Conservation (phyloP, 306 rosid genomes). For the Amphicarpaea edgeworthii region DNA sequence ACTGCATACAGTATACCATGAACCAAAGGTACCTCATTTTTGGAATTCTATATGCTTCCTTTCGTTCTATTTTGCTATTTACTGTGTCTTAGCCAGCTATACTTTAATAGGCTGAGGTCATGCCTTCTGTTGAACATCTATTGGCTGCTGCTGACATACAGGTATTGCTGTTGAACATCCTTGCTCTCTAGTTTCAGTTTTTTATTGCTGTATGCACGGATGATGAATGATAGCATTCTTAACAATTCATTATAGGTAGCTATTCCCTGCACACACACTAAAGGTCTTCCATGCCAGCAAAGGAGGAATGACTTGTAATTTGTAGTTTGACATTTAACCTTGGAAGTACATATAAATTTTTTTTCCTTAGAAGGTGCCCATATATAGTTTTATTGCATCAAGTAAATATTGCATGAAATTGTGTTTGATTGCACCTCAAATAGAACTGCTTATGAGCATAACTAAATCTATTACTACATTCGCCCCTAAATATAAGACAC, state of each 20-base stretch:
- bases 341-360: not conserved
- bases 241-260: constrained; percentile 1
- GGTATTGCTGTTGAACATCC: constrained; percentile 52
- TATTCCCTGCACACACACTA: constrained; percentile 3
- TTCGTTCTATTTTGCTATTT: constrained; percentile 40
- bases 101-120: constrained; percentile 80
- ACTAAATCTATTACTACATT: not conserved
- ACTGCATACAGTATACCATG: constrained; percentile 76
- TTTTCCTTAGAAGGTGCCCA: not conserved
- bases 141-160: constrained; percentile 84
- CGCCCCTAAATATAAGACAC: too few relatives aligned
- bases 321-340: constrained; percentile 17
- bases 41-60: constrained; percentile 5
- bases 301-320: not conserved
- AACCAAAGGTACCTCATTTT: constrained; percentile 77
- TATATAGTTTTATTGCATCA: not conserved
- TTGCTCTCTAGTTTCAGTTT: constrained; percentile 22
- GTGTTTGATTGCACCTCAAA: not conserved
- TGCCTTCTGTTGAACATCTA: constrained; percentile 82
- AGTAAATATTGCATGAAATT: constrained; percentile 17
- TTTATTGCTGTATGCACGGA: constrained; percentile 34
- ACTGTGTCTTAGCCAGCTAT: constrained; percentile 40
- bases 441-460: constrained; percentile 29
- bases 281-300: constrained; percentile 30
- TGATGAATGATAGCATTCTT: constrained; percentile 35